phyloP scores from a whole-genome alignment of 805 yeast species.

The Cyberlindnera lachancei region DNA sequence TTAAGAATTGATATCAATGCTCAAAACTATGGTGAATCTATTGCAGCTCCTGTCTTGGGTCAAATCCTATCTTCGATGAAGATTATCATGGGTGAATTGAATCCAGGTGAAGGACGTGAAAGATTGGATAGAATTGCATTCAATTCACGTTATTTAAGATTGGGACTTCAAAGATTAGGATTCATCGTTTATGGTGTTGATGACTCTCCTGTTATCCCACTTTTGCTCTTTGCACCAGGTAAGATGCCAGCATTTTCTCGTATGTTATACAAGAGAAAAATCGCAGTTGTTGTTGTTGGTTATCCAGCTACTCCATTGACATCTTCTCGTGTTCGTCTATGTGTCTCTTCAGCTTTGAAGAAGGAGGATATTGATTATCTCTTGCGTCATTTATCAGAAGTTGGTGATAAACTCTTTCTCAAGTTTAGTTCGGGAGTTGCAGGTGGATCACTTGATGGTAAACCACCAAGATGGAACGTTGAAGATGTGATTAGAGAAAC shows the following conservation, averaged over 20 bases:
- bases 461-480: constrained; percentile 67
- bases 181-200: constrained; percentile 92
- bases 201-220: constrained; percentile 93
- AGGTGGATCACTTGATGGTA: constrained; percentile 54
- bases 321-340: constrained; percentile 84
- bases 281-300: constrained; percentile 95
- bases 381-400: constrained; percentile 59
- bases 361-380: constrained; percentile 88
- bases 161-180: constrained; percentile 87
- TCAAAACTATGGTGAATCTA: constrained; percentile 72
- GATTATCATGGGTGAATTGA: constrained; percentile 72
- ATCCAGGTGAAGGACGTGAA: constrained; percentile 90
- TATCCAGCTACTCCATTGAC: constrained; percentile 96
- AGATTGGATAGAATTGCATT: constrained; percentile 91
- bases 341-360: constrained; percentile 86
- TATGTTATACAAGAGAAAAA: constrained; percentile 65
- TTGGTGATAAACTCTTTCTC: constrained; percentile 70
- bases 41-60: constrained; percentile 84
- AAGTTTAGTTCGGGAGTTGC: constrained; percentile 74
- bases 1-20: constrained; percentile 69
- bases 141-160: constrained; percentile 86
- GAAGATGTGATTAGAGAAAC: constrained; percentile 71
- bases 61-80: constrained; percentile 79
- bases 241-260: constrained; percentile 92
- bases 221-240: constrained; percentile 80